phyloP scores from a whole-genome alignment of 345 rosid genomes.

The Lepidium didymum region DNA sequence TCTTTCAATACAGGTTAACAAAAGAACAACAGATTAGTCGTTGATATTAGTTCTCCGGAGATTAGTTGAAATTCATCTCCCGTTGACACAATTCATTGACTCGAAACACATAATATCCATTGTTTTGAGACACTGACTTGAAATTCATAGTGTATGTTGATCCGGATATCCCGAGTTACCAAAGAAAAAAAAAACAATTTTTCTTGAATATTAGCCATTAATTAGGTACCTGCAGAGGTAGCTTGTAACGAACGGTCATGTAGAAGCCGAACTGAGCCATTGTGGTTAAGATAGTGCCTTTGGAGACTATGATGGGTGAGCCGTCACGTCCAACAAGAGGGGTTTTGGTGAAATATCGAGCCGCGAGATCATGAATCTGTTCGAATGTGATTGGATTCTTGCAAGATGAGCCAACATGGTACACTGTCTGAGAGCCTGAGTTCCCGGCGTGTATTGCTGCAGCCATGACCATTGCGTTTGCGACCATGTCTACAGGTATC shows the following conservation, averaged over 20 bases:
- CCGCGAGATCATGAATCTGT: conserved; percentile 43
- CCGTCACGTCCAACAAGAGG: conserved; percentile 76
- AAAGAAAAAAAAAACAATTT: background rate
- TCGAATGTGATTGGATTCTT: conserved; percentile 40
- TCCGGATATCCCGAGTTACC: no score
- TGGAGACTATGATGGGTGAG: conserved; percentile 53
- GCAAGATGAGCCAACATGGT: conserved; percentile 76
- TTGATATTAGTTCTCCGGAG: no score
- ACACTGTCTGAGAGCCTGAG: conserved; percentile 33
- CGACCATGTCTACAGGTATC: conserved; percentile 29
- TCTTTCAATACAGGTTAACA: background rate
- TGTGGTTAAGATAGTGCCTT: conserved; percentile 34
- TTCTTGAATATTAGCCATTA: background rate
- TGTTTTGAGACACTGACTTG: no score
- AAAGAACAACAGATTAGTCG: no score
- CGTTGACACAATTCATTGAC: no score
- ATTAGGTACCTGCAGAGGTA: conserved; percentile 45
- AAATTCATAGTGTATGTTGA: no score
- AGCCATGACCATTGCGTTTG: conserved; percentile 18
- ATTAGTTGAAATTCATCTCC: no score
- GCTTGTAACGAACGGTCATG: conserved; percentile 55
- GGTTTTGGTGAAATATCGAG: conserved; percentile 44
- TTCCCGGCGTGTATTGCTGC: conserved; percentile 4
- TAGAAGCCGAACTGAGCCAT: conserved; percentile 69
- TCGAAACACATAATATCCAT: no score